phyloP scores from a whole-genome alignment of 2,329 filamentous ascomycete genomes.

The Lasiodiplodia citricola region DNA sequence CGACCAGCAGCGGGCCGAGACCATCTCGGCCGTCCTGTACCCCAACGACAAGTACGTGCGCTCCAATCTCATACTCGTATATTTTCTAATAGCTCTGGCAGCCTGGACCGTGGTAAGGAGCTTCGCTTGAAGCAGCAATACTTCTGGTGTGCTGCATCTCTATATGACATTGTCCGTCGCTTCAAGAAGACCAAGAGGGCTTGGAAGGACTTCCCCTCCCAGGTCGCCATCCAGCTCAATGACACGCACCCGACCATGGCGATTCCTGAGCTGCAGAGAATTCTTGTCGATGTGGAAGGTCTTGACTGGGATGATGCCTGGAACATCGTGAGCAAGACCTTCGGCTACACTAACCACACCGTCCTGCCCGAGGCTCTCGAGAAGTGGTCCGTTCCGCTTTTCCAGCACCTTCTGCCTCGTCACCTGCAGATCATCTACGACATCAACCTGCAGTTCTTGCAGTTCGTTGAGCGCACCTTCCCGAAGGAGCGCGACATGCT shows the following conservation, averaged over 20 bases:
- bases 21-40: slow-evolving; percentile 95
- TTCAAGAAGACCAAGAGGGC: slow-evolving; percentile 96
- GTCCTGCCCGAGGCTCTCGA: slow-evolving; percentile 95
- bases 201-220: slow-evolving; percentile 91
- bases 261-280: slow-evolving; percentile 93
- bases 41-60: slow-evolving; percentile 79
- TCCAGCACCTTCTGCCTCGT: slow-evolving; percentile 91
- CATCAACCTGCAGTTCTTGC: slow-evolving; percentile 93
- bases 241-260: slow-evolving; percentile 97
- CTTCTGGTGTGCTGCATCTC: slow-evolving; percentile 98
- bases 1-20: slow-evolving; percentile 99
- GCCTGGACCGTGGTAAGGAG: slow-evolving; percentile 91
- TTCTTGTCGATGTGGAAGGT: slow-evolving; percentile 86
- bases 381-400: slow-evolving; percentile 94
- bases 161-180: slow-evolving; percentile 93
- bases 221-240: slow-evolving; percentile 96
- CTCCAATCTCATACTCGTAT: slow-evolving; percentile 24
- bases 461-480: slow-evolving; percentile 86
- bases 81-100: slow-evolving; percentile 24
- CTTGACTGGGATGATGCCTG: slow-evolving; percentile 94
- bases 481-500: slow-evolving; percentile 89
- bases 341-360: slow-evolving; percentile 98
- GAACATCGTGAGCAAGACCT: slow-evolving; percentile 69
- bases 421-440: slow-evolving; percentile 98
- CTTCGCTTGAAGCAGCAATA: slow-evolving; percentile 98